Percentiles rank a stretch among this genome's conserved stretches.
Conservation (phyloP, 2,329 filamentous ascomycete genomes). For the Aspergillus versicolor region DNA sequence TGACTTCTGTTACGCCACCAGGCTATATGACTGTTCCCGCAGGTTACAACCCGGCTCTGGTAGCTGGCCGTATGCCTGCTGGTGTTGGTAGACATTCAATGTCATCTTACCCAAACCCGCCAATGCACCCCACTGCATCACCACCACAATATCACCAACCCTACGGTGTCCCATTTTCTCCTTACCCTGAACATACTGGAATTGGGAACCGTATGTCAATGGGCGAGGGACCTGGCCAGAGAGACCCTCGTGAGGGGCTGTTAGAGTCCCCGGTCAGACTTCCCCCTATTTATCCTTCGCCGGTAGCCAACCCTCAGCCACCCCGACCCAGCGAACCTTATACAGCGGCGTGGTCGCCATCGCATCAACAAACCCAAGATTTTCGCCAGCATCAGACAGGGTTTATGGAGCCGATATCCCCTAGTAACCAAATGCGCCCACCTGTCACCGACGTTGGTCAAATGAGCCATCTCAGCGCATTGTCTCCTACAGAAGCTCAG, state of each 20-base stretch:
- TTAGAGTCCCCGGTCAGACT: constrained; percentile 35
- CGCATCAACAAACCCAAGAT: constrained; percentile 6
- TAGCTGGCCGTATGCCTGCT: constrained; percentile 18
- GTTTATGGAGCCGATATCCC: constrained; percentile 28
- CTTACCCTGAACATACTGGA: constrained; percentile 28
- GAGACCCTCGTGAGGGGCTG: constrained; percentile 30
- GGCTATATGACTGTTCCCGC: constrained; percentile 26
- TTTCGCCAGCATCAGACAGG: constrained; percentile 21
- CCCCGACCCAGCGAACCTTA: neutral
- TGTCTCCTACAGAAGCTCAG: constrained; percentile 19
- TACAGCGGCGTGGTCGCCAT: neutral
- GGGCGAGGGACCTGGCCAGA: constrained; percentile 22
- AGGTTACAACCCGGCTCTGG: constrained; percentile 28
- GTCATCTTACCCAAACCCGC: constrained; percentile 26
- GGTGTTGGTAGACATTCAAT: constrained; percentile 25
- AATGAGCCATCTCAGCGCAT: constrained; percentile 14
- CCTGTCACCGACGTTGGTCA: constrained; percentile 23
- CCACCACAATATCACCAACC: constrained; percentile 34
- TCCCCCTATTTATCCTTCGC: constrained; percentile 38
- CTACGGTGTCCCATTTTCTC: constrained; percentile 24
- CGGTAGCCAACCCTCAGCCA: constrained; percentile 20
- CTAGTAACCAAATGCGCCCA: constrained; percentile 26
- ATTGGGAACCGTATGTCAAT: constrained; percentile 26
- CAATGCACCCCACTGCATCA: constrained; percentile 30
- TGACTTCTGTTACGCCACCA: constrained; percentile 25